phyloP scores from a whole-genome alignment of 768 basidiomycete genomes.

The Calocybe cyanea region DNA sequence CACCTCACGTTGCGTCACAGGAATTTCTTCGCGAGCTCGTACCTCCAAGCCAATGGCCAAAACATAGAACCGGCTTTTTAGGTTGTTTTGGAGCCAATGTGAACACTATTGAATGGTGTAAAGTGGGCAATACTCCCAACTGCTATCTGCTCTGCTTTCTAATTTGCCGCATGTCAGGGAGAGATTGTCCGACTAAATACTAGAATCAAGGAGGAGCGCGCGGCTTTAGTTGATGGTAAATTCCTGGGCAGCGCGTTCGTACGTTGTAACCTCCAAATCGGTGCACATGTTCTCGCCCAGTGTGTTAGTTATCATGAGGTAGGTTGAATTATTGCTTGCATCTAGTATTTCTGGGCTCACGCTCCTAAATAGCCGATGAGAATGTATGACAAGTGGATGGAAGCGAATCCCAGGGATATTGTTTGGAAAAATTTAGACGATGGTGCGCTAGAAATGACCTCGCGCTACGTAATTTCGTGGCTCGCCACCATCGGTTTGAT shows the following conservation, averaged over 20 bases:
- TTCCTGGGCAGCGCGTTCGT: conserved; percentile 59
- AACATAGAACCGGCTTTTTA: conserved; percentile 45
- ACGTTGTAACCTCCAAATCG: conserved; percentile 68
- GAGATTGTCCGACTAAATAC: conserved; percentile 45
- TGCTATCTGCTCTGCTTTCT: neutral
- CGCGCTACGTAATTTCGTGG: conserved; percentile 53
- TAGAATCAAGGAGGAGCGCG: conserved; percentile 36
- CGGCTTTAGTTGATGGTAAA: conserved; percentile 35
- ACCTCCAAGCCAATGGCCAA: conserved; percentile 45
- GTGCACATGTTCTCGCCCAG: conserved; percentile 68
- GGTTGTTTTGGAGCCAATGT: conserved; percentile 57
- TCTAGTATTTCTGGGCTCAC: neutral
- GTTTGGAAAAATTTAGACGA: conserved; percentile 58
- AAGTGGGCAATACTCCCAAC: conserved; percentile 26
- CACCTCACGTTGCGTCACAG: conserved; percentile 22
- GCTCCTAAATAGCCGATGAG: conserved; percentile 34
- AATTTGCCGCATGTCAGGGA: conserved; percentile 24
- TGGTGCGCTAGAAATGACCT: conserved; percentile 46
- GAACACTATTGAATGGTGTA: conserved; percentile 64
- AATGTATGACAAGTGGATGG: conserved; percentile 64
- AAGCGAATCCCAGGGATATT: conserved; percentile 49
- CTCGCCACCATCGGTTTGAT: conserved; percentile 56
- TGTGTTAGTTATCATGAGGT: conserved; percentile 52
- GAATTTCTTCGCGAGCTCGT: conserved; percentile 51
- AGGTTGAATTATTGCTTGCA: conserved; percentile 2